phyloP scores from a whole-genome alignment of 345 rosid genomes.

The Sonneratia caseolaris region DNA sequence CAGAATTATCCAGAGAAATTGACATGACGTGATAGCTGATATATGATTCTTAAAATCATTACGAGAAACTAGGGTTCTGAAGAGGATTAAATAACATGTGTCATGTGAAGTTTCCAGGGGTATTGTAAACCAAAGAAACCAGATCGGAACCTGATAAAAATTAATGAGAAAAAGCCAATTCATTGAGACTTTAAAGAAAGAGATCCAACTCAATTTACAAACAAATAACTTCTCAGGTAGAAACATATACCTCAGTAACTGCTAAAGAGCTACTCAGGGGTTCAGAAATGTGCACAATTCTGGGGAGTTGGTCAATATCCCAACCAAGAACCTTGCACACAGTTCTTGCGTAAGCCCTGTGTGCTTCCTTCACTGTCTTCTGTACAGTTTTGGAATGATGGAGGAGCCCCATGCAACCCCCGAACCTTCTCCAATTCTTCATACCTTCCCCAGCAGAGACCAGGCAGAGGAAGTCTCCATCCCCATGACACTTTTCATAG shows the following conservation, averaged over 20 bases:
- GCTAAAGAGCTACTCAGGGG: constrained; percentile 19
- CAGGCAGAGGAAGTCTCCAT: constrained; percentile 56
- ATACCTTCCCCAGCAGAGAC: constrained; percentile 52
- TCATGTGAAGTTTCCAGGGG: no score
- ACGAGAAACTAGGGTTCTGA: no score
- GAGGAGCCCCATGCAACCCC: constrained; percentile 48
- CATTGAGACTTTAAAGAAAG: background rate
- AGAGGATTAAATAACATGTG: no score
- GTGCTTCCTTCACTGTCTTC: constrained; percentile 48
- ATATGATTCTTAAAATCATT: no score
- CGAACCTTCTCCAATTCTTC: constrained; percentile 38
- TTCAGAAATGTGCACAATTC: constrained; percentile 20
- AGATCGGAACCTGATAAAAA: no score
- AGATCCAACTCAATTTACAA: background rate
- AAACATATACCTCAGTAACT: constrained; percentile 14
- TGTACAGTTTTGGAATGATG: constrained; percentile 45
- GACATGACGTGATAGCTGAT: no score
- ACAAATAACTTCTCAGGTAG: background rate
- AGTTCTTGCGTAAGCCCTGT: constrained; percentile 52
- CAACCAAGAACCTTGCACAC: constrained; percentile 68
- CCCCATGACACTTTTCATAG: constrained; percentile 35
- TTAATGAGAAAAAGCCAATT: no score
- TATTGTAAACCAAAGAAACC: no score
- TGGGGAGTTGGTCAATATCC: constrained; percentile 39
- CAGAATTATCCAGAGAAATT: background rate